Base-by-base conservation (phyloP, 2,329 filamentous ascomycete species). In the Aspergillus tamarii region DNA sequence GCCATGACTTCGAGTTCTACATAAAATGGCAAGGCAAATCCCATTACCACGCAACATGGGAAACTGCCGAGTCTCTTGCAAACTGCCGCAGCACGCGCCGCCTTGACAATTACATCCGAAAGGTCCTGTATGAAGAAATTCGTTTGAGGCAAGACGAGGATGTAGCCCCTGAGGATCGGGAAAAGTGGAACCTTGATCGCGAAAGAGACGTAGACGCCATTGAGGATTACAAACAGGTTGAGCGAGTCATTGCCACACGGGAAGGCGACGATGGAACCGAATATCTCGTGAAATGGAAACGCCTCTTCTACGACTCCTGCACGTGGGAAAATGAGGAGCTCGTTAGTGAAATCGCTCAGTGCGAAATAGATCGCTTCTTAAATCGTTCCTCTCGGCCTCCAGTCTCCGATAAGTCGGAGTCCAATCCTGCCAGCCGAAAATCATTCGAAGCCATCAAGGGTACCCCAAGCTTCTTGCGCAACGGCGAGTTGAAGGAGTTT, bases 21-120 rank as follows among this genome's bases (percentile, higher is more conserved):
- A 93, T 99, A 79, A 99, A 99, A 82, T 99, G 96, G 95, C 92
- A 97, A 78, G 92, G 90, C 69, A 92, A 93, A 78, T 96, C 95
- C 12, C 93, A 99, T 76, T 89, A 96, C 70, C 95, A 99, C 81
- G 92, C 96, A 62, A 96, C 93, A 0, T 99, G 95, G 94, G 94
- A 98, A 78, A 89, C 89, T 0, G 89, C 90, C 64, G 89, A 92
- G 61, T 86, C 84, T 23, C 86, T 97, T 32, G 85, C 88, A 28
- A 87, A 89, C n/a, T 91, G 90, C 74, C 92, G 92, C 66, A 94
- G 95, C 65, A 90, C 90, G 69, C 91, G 94, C 56, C 93, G 94
- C 63, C 85, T 99, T 9, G 95, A 98, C 74, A 99, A 99, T 76
- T 99, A 98, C 81, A 94, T 92, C 78, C 89, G 90, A 71, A 96